A percentile compares a stretch with the other conserved stretches of the same genome.
Conservation (phyloP, 2,329 filamentous ascomycete species). For the Verruconis gallopava region DNA sequence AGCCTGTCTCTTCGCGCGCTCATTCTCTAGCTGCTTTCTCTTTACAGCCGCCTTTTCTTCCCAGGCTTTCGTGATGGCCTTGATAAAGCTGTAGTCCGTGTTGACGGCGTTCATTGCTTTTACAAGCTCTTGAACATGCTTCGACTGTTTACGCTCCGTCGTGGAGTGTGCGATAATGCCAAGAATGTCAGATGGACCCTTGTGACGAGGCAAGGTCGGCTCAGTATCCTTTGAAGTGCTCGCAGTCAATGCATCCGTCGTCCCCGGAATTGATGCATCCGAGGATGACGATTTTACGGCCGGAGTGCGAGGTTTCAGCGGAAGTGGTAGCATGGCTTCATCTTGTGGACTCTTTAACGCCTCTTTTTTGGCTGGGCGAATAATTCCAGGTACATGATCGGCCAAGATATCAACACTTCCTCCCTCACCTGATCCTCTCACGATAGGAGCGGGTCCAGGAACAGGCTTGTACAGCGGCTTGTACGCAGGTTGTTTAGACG, state of each 20-base stretch:
- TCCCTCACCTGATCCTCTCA: no score
- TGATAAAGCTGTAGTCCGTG: conserved; percentile 15
- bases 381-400: not conserved
- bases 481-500: conserved; percentile 1
- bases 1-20: conserved; percentile 37
- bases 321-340: not conserved
- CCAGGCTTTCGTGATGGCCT: conserved; percentile 26
- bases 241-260: not conserved
- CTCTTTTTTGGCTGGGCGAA: not conserved
- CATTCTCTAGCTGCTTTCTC: conserved; percentile 34
- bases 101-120: conserved; percentile 13
- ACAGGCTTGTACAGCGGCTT: not conserved
- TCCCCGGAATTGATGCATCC: not conserved
- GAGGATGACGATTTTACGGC: conserved; percentile 11
- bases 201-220: not conserved
- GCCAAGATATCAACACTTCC: not conserved
- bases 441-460: not conserved
- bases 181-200: conserved; percentile 14
- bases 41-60: conserved; percentile 31
- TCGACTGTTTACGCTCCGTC: conserved; percentile 4
- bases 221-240: conserved; percentile 1
- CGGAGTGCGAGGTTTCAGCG: conserved; percentile 16
- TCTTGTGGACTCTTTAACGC: not conserved
- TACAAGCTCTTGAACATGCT: conserved; percentile 16
- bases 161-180: conserved; percentile 14